These are phyloP conservation scores for Sclerotinia sclerotiorum DNA, from an alignment of 2,329 filamentous ascomycete species.

Conservation along the genomic window DNA sequence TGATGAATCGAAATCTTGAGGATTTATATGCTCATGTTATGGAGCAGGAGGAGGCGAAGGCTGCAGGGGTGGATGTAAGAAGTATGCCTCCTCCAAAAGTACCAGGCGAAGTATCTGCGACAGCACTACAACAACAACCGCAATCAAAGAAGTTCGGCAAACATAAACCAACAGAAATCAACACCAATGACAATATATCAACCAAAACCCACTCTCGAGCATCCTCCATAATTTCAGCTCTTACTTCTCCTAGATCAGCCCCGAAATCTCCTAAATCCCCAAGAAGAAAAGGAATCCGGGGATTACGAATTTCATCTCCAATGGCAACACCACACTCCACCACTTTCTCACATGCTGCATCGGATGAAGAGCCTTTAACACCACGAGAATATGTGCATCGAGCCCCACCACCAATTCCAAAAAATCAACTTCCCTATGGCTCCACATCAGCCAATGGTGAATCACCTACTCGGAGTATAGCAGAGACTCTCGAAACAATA, in stretches of 20 bases:
- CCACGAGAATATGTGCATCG: conserved; percentile 59
- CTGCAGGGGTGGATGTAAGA: conserved; percentile 53
- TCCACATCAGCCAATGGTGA: conserved; percentile 29
- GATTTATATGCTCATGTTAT: conserved; percentile 89
- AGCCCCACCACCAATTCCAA: conserved; percentile 57
- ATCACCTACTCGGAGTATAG: conserved; percentile 36
- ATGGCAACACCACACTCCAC: conserved; percentile 64
- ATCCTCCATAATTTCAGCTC: conserved; percentile 60
- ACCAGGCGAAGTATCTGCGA: conserved; percentile 33
- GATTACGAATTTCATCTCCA: conserved; percentile 61
- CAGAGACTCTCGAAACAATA: conserved; percentile 33
- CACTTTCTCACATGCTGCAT: conserved; percentile 54
- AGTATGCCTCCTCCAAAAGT: conserved; percentile 42
- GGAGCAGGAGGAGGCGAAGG: conserved; percentile 76
- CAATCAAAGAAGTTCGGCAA: conserved; percentile 49
- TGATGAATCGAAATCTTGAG: conserved; percentile 81
- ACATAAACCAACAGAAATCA: conserved; percentile 46
- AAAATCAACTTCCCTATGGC: conserved; percentile 44
- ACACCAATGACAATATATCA: conserved; percentile 43
- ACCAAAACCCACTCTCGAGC: conserved; percentile 54
- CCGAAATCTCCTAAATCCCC: conserved; percentile 40
- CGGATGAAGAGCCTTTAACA: conserved; percentile 58
- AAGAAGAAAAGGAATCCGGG: conserved; percentile 45
- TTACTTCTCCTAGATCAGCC: conserved; percentile 48
- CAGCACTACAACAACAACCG: conserved; percentile 35